Conservation (phyloP, 179 eudicot genomes). For the Vitellaria paradoxa region DNA sequence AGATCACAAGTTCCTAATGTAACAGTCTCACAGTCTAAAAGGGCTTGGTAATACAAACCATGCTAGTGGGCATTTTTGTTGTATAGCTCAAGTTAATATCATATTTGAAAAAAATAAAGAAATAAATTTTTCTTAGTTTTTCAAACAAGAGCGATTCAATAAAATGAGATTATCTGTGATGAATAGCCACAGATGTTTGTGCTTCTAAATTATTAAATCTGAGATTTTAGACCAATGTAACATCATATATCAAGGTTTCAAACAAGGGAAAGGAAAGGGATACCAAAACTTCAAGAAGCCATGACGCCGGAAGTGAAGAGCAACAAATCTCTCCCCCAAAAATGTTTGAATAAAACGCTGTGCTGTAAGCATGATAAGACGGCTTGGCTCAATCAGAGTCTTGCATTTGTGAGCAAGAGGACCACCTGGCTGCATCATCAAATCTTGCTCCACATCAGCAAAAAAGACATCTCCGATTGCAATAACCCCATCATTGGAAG, state of each 20-base stretch:
- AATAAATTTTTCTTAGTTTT: no score
- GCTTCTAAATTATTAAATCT: neutral
- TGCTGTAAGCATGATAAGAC: constrained; percentile 80
- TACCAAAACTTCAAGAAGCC: constrained; percentile 99
- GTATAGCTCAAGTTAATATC: neutral
- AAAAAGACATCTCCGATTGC: constrained; percentile 96
- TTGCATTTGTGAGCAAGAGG: constrained; percentile 91
- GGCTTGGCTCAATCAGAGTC: constrained; percentile 91
- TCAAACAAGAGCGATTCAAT: no score
- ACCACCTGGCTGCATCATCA: constrained; percentile 98
- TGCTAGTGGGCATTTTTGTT: neutral
- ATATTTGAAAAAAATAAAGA: neutral
- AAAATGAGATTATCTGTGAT: neutral
- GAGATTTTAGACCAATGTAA: neutral
- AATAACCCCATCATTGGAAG: constrained; percentile 72
- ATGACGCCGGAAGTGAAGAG: constrained; percentile 96
- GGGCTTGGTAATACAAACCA: constrained; percentile 1
- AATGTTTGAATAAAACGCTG: constrained; percentile 96
- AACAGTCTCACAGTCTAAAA: neutral
- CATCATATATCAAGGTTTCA: neutral
- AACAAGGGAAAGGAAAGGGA: constrained; percentile 11
- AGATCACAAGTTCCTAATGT: neutral
- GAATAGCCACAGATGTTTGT: neutral
- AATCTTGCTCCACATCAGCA: constrained; percentile 80
- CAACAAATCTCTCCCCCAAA: constrained; percentile 74